phyloP scores from a whole-genome alignment of 1,284 basidiomycete genomes.

The Cutaneotrichosporon sp. region DNA sequence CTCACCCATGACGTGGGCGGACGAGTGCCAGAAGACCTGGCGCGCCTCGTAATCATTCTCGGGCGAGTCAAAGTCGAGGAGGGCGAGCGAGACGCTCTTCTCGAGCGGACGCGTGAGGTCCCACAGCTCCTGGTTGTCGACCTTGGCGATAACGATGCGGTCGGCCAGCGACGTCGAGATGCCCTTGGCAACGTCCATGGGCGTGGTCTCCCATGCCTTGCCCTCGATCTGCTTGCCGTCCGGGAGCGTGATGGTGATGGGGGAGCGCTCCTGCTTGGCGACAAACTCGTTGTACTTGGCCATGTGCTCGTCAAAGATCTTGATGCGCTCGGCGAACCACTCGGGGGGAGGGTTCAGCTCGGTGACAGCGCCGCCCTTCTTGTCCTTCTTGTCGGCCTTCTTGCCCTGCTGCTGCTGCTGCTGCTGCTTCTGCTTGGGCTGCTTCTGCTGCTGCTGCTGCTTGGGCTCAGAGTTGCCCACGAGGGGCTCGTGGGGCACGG shows the following conservation, averaged over 20 bases:
- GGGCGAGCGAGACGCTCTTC: conserved; percentile 72
- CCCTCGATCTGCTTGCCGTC: conserved; percentile 83
- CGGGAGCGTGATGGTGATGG: conserved; percentile 82
- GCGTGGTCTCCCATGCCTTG: conserved; percentile 94
- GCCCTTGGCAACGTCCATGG: conserved; percentile 85
- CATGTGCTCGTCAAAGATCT: conserved; percentile 88
- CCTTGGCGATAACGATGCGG: conserved; percentile 90
- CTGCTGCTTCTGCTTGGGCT: conserved; percentile 6
- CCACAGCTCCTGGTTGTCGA: conserved; percentile 78
- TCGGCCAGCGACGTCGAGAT: conserved; percentile 89
- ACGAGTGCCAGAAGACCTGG: conserved; percentile 99
- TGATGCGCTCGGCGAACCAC: conserved; percentile 87
- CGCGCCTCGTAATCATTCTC: conserved; percentile 76
- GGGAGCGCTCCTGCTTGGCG: conserved; percentile 77
- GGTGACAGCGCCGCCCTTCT: conserved; percentile 9
- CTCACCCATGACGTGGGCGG: conserved; percentile 98
- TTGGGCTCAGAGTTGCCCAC: conserved; percentile 12
- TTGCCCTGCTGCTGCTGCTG: conserved; percentile 39
- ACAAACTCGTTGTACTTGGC: conserved; percentile 80
- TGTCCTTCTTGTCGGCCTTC: conserved; percentile 48
- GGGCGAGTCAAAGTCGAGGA: conserved; percentile 92
- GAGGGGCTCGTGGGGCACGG: conserved; percentile 15
- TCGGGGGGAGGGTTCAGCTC: conserved; percentile 80
- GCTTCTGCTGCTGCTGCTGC: conserved; percentile 6
- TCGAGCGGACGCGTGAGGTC: conserved; percentile 94